phyloP scores from a whole-genome alignment of 2,329 filamentous ascomycete species.

The Penicillium oxalicum region DNA sequence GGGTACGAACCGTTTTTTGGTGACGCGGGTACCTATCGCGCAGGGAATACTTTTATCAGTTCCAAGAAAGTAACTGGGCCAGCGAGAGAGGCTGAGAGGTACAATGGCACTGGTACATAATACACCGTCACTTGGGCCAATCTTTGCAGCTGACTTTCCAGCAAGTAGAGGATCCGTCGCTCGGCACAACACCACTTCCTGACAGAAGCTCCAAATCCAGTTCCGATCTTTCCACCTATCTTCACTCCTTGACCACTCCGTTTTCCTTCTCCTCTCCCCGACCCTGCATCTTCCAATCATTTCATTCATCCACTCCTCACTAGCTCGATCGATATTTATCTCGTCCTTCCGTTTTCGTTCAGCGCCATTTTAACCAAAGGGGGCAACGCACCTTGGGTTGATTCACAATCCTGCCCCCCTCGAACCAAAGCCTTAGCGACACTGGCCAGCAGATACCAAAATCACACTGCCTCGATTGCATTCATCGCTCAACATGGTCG shows the following conservation, averaged over 20 bases:
- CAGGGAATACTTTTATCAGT: too few species aligned
- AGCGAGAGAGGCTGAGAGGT: too few species aligned
- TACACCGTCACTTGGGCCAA: too few species aligned
- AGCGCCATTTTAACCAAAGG: conserved; percentile 15
- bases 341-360: conserved; percentile 7
- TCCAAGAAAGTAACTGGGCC: too few species aligned
- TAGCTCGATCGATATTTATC: neutral
- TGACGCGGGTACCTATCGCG: too few species aligned
- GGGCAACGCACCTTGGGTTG: conserved; percentile 1
- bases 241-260: conserved; percentile 7
- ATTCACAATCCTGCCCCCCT: neutral
- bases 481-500: conserved; percentile 26
- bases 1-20: too few species aligned
- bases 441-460: conserved; percentile 1
- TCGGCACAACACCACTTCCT: conserved; percentile 9
- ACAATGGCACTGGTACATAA: too few species aligned
- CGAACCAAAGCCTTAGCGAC: conserved; percentile 5
- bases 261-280: neutral
- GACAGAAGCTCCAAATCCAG: conserved; percentile 2
- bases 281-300: neutral
- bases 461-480: conserved; percentile 2
- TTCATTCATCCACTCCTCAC: neutral
- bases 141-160: neutral
- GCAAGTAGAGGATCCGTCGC: conserved; percentile 1
- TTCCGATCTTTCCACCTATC: conserved; percentile 11